Evolutionary conservation across 164 flowering plant species (phyloP).

Genomic region (Dillenia turbinata): DNA sequence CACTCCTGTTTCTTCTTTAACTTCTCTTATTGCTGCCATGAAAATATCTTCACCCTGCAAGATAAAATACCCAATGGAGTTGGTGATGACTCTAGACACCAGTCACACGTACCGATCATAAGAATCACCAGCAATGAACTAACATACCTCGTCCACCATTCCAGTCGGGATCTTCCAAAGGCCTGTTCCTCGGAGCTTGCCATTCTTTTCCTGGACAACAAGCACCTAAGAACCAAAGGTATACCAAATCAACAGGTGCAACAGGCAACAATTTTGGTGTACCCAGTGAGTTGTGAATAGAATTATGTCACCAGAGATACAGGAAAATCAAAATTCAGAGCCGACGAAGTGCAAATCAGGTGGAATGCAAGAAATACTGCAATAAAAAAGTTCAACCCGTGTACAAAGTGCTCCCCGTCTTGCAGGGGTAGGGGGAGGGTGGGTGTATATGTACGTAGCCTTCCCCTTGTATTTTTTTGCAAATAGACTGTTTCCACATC

Average conservation of each 20-base stretch:
- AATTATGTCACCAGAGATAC: too few relatives aligned
- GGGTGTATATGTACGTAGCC: too few relatives aligned
- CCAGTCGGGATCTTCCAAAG: conserved; percentile 47
- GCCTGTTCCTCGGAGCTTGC: conserved; percentile 28
- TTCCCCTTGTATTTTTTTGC: too few relatives aligned
- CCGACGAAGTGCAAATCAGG: too few relatives aligned
- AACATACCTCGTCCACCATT: conserved; percentile 31
- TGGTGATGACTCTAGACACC: background rate
- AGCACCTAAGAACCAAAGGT: conserved; percentile 25
- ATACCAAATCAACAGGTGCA: background rate
- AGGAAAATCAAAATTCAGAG: too few relatives aligned
- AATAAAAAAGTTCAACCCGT: too few relatives aligned
- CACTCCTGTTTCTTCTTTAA: conserved; percentile 88
- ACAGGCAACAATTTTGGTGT: background rate
- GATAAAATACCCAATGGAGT: conserved; percentile 3
- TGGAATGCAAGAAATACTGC: too few relatives aligned
- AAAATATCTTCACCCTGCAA: conserved; percentile 46
- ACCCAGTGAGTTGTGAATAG: too few relatives aligned
- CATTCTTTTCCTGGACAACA: conserved; percentile 42
- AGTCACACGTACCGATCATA: too few relatives aligned
- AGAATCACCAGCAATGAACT: background rate
- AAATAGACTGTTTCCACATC: too few relatives aligned
- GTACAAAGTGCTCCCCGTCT: too few relatives aligned
- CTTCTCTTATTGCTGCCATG: conserved; percentile 61
- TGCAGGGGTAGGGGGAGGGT: too few relatives aligned